Base-by-base conservation (phyloP, 2,329 filamentous ascomycete species). In the Colletotrichum liaoningense region DNA sequence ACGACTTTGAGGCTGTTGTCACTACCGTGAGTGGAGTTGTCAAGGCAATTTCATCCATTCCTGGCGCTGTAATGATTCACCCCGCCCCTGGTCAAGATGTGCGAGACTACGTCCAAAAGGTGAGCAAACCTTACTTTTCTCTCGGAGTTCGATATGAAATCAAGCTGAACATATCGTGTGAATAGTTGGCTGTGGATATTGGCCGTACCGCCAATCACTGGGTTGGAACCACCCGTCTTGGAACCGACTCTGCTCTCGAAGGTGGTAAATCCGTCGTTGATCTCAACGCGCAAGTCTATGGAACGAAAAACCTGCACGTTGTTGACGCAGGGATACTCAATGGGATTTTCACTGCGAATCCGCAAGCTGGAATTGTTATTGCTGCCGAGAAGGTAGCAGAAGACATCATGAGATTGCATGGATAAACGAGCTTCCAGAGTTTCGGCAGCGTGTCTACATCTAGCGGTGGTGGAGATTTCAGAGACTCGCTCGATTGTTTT, bases 241-340 rank as follows among this genome's bases (percentile, higher is more conserved):
- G 59, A 11, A 62, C 59, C 4, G 59, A 62, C 42, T 62, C n/a
- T 19, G 59, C 9, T 11, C 30, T 62, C 0, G 12, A 62, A 4
- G 60, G 60, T 4, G 24, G 60, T 35, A 63, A 63, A 24, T 52
- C 60, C 9, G 38, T 52, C 16, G 60, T 63, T 19, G 24, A 63
- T 19, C 38, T 63, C 11, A 30, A 52, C 16, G 38, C 22, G 26
- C 38, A 19, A 24, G 75, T 76, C 14, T 78, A 79, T 22, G 76
- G 75, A 30, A 79, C 77, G 0, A 73, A 65, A 8, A 75, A 68
- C 4, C 64, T 79, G 4, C 74, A 74, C 12, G 63, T 78, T 26
- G 76, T 79, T 9, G 77, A 78, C 42, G 77, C 76, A 2, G 77
- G 77, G 9, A 68, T 78, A 33, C 46, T 79, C 26, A 33, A 33